Conservation (phyloP, 192 early-diverging fungal species). For the Coemansia sp. region DNA sequence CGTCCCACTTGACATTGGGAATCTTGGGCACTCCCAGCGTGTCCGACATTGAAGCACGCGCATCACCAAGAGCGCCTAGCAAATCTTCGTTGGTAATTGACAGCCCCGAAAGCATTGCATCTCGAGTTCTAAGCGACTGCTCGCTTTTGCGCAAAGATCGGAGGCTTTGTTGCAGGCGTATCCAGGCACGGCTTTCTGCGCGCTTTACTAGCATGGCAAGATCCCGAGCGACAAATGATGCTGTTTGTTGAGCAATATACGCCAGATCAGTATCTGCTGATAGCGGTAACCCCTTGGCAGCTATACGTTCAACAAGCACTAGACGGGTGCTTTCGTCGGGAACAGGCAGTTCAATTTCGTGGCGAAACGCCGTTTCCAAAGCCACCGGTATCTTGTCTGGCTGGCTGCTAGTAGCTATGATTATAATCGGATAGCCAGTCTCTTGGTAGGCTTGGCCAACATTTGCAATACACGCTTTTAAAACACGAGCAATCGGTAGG, state of each 20-base stretch:
- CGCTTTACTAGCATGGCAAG: constrained; percentile 72
- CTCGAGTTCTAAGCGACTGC: constrained; percentile 29
- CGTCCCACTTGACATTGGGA: constrained; percentile 97
- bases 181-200: constrained; percentile 65
- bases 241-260: constrained; percentile 85
- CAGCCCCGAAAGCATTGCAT: constrained; percentile 68
- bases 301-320: constrained; percentile 63
- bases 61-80: constrained; percentile 71
- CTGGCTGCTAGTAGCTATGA: constrained; percentile 75
- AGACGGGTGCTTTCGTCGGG: constrained; percentile 69
- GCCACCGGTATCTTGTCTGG: constrained; percentile 76
- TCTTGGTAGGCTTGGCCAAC: constrained; percentile 25
- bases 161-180: constrained; percentile 35
- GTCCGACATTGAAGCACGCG: constrained; percentile 81
- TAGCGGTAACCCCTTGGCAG: constrained; percentile 43
- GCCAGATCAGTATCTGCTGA: constrained; percentile 75
- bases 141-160: neutral
- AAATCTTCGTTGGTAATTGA: constrained; percentile 77
- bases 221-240: constrained; percentile 85
- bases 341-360: constrained; percentile 71
- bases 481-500: constrained; percentile 44
- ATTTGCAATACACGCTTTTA: constrained; percentile 32
- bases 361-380: constrained; percentile 74
- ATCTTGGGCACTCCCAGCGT: constrained; percentile 97
- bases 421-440: constrained; percentile 69